These are phyloP conservation scores for Diaporthe longicolla DNA, from an alignment of 2,329 filamentous ascomycete species.

Conservation along the genomic window DNA sequence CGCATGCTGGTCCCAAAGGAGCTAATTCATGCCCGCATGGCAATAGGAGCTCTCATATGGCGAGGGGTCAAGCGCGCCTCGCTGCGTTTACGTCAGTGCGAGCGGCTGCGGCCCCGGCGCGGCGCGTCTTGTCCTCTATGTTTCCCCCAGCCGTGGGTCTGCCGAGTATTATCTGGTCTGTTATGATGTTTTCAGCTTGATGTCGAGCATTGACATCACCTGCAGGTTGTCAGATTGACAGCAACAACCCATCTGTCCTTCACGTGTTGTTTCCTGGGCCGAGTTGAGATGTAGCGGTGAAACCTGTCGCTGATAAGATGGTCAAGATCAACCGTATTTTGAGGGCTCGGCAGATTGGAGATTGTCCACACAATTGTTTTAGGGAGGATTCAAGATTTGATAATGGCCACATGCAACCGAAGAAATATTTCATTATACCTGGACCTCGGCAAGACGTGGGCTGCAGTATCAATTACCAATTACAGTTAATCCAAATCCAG, in stretches of 20 bases:
- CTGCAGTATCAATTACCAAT: neutral
- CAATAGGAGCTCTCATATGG: neutral
- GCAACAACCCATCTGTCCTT: neutral
- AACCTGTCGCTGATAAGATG: slow-evolving; percentile 2
- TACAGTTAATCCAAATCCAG: no score
- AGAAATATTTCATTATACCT: neutral
- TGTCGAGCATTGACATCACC: neutral
- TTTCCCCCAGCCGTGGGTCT: neutral
- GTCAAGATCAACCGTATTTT: neutral
- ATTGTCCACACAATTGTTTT: no score
- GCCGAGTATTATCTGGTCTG: slow-evolving; percentile 14
- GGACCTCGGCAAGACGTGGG: neutral
- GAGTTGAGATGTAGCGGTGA: neutral
- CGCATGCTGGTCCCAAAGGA: slow-evolving; percentile 7
- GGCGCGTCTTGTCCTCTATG: neutral
- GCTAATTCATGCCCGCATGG: slow-evolving; percentile 7
- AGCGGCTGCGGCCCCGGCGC: neutral
- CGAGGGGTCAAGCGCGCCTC: neutral
- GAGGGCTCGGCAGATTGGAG: neutral
- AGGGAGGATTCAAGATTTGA: neutral
- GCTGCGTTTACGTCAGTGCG: slow-evolving; percentile 22
- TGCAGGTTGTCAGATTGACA: slow-evolving; percentile 7
- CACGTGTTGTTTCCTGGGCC: neutral
- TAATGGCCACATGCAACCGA: neutral
- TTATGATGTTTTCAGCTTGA: slow-evolving; percentile 9